Percentiles rank a stretch among this genome's conserved stretches.
Conservation (phyloP, 1,284 basidiomycete genomes). For the Cryptococcus neoformans region DNA sequence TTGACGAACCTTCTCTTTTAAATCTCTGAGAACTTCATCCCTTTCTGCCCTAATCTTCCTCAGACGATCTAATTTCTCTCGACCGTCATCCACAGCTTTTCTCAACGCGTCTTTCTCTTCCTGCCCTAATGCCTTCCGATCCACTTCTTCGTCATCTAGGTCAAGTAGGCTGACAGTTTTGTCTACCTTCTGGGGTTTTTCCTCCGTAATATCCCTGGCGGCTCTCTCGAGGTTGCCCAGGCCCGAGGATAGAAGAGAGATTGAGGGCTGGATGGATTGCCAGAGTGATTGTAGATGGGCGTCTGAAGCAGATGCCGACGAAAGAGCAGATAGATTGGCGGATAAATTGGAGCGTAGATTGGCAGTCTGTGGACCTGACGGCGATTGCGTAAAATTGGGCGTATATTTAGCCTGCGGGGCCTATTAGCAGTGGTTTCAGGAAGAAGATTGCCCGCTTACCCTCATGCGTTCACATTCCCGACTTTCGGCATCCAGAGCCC, state of each 20-base stretch:
- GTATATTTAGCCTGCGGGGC: constrained; percentile 66
- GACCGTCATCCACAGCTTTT: constrained; percentile 68
- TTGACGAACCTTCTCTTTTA: constrained; percentile 65
- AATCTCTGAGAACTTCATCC: constrained; percentile 79
- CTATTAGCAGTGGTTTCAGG: neutral
- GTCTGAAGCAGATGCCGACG: constrained; percentile 76
- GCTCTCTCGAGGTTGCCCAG: constrained; percentile 58
- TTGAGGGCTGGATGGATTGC: constrained; percentile 66
- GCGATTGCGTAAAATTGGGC: constrained; percentile 86
- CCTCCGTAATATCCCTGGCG: constrained; percentile 60
- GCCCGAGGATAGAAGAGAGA: constrained; percentile 59
- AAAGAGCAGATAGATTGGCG: constrained; percentile 68
- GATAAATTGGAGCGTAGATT: constrained; percentile 74
- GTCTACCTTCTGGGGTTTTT: constrained; percentile 53
- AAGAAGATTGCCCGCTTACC: constrained; percentile 39
- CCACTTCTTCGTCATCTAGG: constrained; percentile 62
- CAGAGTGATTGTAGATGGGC: constrained; percentile 71
- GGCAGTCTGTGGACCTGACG: constrained; percentile 70
- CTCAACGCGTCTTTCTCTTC: constrained; percentile 65
- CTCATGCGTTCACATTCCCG: constrained; percentile 78
- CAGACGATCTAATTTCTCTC: constrained; percentile 68
- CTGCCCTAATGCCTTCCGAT: constrained; percentile 37
- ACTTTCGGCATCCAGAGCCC: constrained; percentile 71
- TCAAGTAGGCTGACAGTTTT: constrained; percentile 47
- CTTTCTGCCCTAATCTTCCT: constrained; percentile 82